Percentiles rank a stretch among this genome's conserved stretches.
Evolutionary conservation across 805 yeast genomes (phyloP).

Genomic region (Candida boleticola): DNA sequence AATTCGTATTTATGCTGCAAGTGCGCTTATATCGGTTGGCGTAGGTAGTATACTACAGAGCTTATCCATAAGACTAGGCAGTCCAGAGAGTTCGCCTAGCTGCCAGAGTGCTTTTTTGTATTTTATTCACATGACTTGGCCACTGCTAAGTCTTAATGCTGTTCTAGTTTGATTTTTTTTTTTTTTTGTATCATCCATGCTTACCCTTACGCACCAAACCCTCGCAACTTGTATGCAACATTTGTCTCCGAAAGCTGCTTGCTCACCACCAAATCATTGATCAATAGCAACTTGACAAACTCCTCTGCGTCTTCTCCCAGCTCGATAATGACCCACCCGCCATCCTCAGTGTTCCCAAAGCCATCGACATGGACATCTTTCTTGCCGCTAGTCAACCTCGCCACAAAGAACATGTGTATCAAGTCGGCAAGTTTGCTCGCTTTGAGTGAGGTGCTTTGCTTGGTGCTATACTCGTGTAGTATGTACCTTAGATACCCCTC

Average conservation of each 20-base stretch:
- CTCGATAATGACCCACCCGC: slow-evolving; percentile 12
- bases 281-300: slow-evolving; percentile 9
- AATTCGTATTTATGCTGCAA: too few species aligned
- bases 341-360: neutral
- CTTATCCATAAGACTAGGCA: too few species aligned
- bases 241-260: neutral
- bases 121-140: too few species aligned
- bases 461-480: neutral
- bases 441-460: neutral
- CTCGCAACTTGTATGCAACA: slow-evolving; percentile 1
- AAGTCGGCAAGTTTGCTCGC: neutral
- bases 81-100: too few species aligned
- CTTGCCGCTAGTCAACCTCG: neutral
- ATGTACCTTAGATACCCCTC: neutral
- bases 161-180: too few species aligned
- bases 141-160: too few species aligned
- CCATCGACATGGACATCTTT: too few species aligned
- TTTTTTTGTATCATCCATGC: too few species aligned
- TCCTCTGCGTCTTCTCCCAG: slow-evolving; percentile 4
- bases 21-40: too few species aligned
- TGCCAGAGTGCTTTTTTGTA: too few species aligned
- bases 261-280: slow-evolving; percentile 9
- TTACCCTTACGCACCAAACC: neutral
- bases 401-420: neutral
- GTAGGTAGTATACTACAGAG: too few species aligned